Conservation (phyloP, 78 protist species). For the Parvularia atlantis region DNA sequence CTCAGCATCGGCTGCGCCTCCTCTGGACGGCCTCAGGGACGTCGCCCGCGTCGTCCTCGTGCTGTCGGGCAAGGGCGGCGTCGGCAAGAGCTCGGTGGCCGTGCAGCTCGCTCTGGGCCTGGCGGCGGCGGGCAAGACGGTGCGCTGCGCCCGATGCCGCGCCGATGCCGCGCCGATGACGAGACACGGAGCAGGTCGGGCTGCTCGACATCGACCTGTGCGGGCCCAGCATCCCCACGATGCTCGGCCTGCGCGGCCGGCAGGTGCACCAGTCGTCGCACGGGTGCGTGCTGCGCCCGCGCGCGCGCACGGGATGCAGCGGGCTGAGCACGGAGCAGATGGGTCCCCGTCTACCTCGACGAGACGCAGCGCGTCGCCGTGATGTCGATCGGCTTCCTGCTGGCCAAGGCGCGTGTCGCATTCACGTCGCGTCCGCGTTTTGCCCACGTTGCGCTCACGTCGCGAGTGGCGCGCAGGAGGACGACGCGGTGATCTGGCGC, state of each 20-base stretch:
- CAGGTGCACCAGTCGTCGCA: conserved; percentile 33
- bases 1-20: too few relatives aligned
- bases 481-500: conserved; percentile 74
- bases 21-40: not conserved
- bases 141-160: not conserved
- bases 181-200: conserved; percentile 47
- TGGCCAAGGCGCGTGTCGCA: too few relatives aligned
- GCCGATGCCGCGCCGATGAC: not conserved
- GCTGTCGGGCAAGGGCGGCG: conserved; percentile 82
- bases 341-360: conserved; percentile 63
- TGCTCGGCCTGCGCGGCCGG: conserved; percentile 48
- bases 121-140: conserved; percentile 4
- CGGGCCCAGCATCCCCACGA: conserved; percentile 73
- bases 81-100: conserved; percentile 61
- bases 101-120: conserved; percentile 33
- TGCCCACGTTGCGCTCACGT: too few relatives aligned
- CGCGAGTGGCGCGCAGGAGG: too few relatives aligned
- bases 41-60: conserved; percentile 39
- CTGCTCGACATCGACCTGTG: conserved; percentile 84
- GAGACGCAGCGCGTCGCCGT: conserved; percentile 3
- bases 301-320: not conserved
- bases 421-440: too few relatives aligned
- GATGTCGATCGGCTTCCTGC: conserved; percentile 62
- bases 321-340: not conserved
- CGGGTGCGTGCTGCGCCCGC: conserved; percentile 28